Percentiles rank a stretch among this genome's conserved stretches.
phyloP scores from a whole-genome alignment of 148 eudicot species.

The Vaccinium macrocarpon region DNA sequence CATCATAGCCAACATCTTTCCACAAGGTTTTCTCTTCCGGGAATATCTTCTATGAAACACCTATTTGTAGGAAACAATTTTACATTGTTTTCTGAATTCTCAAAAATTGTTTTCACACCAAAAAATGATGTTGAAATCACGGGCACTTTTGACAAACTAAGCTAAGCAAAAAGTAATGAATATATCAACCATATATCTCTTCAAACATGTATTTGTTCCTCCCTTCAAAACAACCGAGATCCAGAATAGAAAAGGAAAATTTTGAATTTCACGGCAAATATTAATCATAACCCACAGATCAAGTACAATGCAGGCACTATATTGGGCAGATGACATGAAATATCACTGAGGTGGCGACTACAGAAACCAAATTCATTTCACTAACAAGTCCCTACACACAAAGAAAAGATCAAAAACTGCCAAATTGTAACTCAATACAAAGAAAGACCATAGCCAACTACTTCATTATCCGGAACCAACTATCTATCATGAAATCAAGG shows the following conservation, averaged over 20 bases:
- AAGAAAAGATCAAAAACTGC: not conserved
- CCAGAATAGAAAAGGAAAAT: not conserved
- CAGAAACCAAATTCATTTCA: not conserved
- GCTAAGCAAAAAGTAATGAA: too few species aligned
- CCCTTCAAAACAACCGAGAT: not conserved
- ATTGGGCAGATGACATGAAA: not conserved
- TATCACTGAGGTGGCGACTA: not conserved
- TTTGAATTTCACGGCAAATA: not conserved
- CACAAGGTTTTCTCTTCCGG: too few species aligned
- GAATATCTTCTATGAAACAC: too few species aligned
- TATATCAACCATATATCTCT: too few species aligned
- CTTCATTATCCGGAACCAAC: not conserved
- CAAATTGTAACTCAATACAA: not conserved
- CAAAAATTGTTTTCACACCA: too few species aligned
- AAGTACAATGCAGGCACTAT: not conserved
- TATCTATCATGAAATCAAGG: not conserved
- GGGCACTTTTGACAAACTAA: too few species aligned
- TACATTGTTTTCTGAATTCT: too few species aligned
- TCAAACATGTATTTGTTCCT: not conserved
- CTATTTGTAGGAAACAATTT: too few species aligned
- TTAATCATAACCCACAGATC: not conserved
- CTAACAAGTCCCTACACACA: not conserved
- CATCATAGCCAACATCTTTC: too few species aligned
- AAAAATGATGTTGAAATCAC: too few species aligned
- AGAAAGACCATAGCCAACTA: not conserved